Percentiles rank a stretch among this genome's conserved stretches.
Conservation (phyloP, 2,329 filamentous ascomycete genomes). For the Trichoderma koningii region DNA sequence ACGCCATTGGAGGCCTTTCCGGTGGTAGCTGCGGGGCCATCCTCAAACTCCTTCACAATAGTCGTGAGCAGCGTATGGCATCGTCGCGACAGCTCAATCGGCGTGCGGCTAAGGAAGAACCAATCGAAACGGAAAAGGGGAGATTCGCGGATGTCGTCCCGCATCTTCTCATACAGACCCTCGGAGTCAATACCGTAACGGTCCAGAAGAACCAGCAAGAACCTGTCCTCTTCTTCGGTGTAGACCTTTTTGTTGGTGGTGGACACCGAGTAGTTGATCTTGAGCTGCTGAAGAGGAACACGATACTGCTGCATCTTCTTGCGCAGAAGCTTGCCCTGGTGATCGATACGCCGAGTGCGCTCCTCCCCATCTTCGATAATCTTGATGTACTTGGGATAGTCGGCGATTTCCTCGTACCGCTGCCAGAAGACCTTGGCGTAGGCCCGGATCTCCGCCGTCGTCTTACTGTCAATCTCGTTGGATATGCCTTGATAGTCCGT, state of each 20-base stretch:
- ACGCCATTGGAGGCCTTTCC: conserved; percentile 58
- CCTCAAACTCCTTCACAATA: conserved; percentile 92
- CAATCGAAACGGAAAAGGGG: conserved; percentile 97
- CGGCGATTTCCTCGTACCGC: conserved; percentile 84
- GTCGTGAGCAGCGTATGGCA: conserved; percentile 94
- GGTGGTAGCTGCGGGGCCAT: conserved; percentile 51
- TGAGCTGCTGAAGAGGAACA: conserved; percentile 95
- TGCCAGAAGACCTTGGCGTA: conserved; percentile 98
- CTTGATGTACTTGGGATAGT: conserved; percentile 85
- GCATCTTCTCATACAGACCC: conserved; percentile 85
- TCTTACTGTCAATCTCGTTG: conserved; percentile 89
- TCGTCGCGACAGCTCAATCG: conserved; percentile 85
- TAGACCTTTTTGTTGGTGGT: conserved; percentile 99
- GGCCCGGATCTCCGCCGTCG: conserved; percentile 76
- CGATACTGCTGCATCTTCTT: conserved; percentile 97
- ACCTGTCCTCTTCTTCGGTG: conserved; percentile 96
- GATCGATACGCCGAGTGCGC: conserved; percentile 81
- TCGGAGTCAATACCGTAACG: conserved; percentile 90
- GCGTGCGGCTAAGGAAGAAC: conserved; percentile 96
- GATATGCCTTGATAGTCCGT: conserved; percentile 83
- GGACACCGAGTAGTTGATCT: conserved; percentile 98
- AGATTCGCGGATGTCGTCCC: conserved; percentile 94
- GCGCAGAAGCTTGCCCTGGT: conserved; percentile 87
- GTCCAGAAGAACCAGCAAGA: conserved; percentile 90
- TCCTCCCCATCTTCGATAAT: conserved; percentile 93